Base-by-base conservation (phyloP, 1,284 basidiomycete genomes). In the Tilletia setariae region DNA sequence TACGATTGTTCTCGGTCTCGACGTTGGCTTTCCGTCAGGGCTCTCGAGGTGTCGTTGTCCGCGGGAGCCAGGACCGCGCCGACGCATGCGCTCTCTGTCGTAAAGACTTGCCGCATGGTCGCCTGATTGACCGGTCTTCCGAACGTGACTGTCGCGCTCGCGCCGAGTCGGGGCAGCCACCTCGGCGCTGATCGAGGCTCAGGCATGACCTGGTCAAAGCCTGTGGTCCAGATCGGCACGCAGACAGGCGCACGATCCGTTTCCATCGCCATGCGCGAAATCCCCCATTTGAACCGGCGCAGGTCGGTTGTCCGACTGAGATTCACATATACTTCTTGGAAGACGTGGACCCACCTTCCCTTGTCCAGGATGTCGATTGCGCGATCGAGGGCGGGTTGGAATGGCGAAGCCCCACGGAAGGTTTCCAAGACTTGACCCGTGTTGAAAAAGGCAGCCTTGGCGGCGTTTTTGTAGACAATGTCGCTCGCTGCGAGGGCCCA, bases 401-500 rank as follows among this genome's bases (percentile, higher is more conserved):
- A 91, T 68, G 98, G 89, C 0, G 96, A 95, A 9, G 87, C 87
- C 7, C 94, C 94, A 59, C 95, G 87, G 78, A 93, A 89, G 0
- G 94, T 98, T 83, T 96, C 92, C 70, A 98, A 87, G 16, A 95
- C 94, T 83, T 98, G 95, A 1, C 95, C 95, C 15, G 88, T 86
- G 49, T 88, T 86, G 83, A 98, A 98, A 85, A 98, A 96, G 63
- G 59, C 59, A 44, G 70, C 89, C 83, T 90, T 74, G 15, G 76
- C 75, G 68, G 64, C 88, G 83, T 94, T 96, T 7, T 91, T 97
- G 84, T 98, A 98, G 86, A 97, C 90, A 79, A 98, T 90, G 73
- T 98, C 95, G 21, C 91, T 90, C 1, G 95, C 94, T 67, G 91
- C 92, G 16, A 93, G 86, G 2, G 91, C 89, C 92, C 93, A 95